Evolutionary conservation across 2,329 filamentous ascomycete genomes (phyloP), one percentile per base, ranked within the genome.

Genomic region (Ceratocystis diversiconidia): DNA sequence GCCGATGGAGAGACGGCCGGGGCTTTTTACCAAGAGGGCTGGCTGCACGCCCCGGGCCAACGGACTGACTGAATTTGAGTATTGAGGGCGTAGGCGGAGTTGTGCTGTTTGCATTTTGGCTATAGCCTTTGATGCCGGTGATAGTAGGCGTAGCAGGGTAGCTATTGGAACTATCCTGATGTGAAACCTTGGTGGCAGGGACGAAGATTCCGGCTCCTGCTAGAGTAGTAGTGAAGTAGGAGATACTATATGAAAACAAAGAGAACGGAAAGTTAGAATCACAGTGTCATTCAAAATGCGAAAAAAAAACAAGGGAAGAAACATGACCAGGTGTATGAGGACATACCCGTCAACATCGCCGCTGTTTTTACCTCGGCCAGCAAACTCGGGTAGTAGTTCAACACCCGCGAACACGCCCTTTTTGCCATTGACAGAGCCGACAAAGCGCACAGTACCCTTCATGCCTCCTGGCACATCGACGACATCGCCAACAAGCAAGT

Each of bases 391-490:
- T 71, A 87, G 85, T 69, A 99, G 80, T 75, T 99, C 94, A 44
- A 99, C 89, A 59, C 94, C 94, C 41, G 90, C 91, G 79, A 99
- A 99, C 22, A 84, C 83, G 62, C 94, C 94, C 70, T 88, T 90
- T 79, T 96, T 96, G 69, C 92, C 92, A 70, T 86, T 84, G 50
- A 99, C 92, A 48, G 80, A 79, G 57, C 94, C 94, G 68, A 97
- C 79, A 73, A 96, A 99, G 73, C 89, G 92, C 70, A 97, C 86
- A 1, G 85, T 88, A 61, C 94, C 94, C 70, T 87, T 80, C 91
- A 99, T 96, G 74, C 87, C 90, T 52, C 94, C 94, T 1, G 92
- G 92, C 60, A 96, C 92, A 70, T 96, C 92, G 68, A 96, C 92
- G 43, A 80, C 75, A 73, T 96, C 92, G 70, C 92, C 92, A 50